A percentile compares a stretch with the other conserved stretches of the same genome.
phyloP scores from a whole-genome alignment of 352 stramenopile species.

The Thalassiosira mediterranea region DNA sequence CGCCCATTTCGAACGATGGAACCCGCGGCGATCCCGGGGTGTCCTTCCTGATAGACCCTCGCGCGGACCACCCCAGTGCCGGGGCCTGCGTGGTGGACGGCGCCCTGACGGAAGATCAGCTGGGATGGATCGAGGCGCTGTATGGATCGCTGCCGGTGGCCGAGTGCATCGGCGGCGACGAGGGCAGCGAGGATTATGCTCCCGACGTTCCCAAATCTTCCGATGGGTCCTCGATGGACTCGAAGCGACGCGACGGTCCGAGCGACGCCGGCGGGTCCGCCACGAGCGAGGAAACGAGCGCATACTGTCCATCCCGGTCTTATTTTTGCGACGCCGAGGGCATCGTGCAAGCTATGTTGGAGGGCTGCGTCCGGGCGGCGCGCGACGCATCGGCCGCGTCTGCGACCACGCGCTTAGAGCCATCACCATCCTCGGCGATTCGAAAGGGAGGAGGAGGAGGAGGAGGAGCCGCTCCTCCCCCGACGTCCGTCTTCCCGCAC shows the following conservation, averaged over 20 bases:
- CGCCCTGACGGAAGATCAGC: slow-evolving; percentile 37
- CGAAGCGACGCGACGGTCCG: no score
- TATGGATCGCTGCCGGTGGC: slow-evolving; percentile 54
- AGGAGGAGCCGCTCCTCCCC: slow-evolving; percentile 26
- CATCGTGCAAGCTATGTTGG: slow-evolving; percentile 43
- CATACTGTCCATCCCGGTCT: slow-evolving; percentile 45
- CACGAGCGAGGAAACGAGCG: slow-evolving; percentile 18
- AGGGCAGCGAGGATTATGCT: not conserved
- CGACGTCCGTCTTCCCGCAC: slow-evolving; percentile 61
- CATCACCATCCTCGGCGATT: not conserved
- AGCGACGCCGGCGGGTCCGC: slow-evolving; percentile 19
- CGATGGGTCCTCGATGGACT: not conserved
- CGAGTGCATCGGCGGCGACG: slow-evolving; percentile 18
- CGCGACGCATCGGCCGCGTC: not conserved
- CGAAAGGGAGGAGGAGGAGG: slow-evolving; percentile 5
- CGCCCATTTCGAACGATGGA: not conserved
- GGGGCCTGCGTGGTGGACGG: slow-evolving; percentile 72
- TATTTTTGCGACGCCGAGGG: slow-evolving; percentile 79
- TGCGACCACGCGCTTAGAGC: no score
- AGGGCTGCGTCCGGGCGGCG: not conserved
- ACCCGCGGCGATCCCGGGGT: slow-evolving; percentile 5
- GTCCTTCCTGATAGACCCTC: slow-evolving; percentile 57
- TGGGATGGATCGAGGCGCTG: slow-evolving; percentile 55
- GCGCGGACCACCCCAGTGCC: slow-evolving; percentile 68
- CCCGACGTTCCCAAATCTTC: not conserved